phyloP scores from a whole-genome alignment of 768 basidiomycete species.

The Suillus subaureus region DNA sequence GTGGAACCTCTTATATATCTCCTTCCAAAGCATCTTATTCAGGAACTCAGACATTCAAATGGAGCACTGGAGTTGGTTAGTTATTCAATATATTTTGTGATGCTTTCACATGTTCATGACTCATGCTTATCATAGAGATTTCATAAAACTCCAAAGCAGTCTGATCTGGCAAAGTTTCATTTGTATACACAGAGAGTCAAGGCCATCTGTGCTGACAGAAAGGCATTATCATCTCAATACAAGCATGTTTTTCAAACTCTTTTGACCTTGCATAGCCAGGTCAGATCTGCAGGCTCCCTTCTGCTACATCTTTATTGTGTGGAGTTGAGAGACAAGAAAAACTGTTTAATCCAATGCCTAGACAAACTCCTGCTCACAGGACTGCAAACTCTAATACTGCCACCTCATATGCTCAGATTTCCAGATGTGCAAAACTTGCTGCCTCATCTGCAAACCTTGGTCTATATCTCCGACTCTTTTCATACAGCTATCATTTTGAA shows the following conservation, averaged over 20 bases:
- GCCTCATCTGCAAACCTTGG: background rate
- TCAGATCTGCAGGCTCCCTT: background rate
- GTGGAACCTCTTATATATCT: no score
- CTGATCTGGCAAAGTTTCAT: background rate
- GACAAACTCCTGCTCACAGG: background rate
- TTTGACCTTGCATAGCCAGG: fast-evolving
- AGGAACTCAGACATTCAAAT: no score
- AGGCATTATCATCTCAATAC: background rate
- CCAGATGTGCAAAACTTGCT: background rate
- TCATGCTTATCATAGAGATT: background rate
- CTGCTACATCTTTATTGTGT: background rate
- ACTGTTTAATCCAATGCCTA: background rate
- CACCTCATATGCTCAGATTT: background rate
- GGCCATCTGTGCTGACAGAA: background rate
- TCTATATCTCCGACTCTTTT: background rate
- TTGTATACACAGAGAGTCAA: background rate
- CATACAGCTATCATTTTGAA: background rate
- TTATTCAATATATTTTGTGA: no score
- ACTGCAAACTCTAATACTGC: background rate
- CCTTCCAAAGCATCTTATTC: no score
- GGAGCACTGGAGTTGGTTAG: no score
- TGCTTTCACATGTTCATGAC: no score
- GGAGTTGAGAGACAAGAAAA: background rate
- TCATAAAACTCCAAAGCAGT: background rate
- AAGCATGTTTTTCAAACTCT: background rate